Conservation (phyloP, 768 basidiomycete genomes). For the Podaxis sp. region DNA sequence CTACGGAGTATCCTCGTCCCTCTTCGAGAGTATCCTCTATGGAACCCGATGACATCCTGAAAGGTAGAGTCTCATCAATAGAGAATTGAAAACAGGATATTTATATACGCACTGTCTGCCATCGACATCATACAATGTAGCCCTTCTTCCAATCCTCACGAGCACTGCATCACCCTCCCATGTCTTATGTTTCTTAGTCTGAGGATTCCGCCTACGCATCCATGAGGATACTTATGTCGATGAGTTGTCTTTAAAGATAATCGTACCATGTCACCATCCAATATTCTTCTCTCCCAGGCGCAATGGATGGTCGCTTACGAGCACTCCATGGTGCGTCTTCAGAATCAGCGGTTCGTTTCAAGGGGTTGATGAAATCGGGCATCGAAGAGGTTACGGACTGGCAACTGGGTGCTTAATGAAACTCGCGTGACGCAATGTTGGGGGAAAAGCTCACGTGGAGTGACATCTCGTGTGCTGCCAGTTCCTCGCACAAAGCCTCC, state of each 20-base stretch:
- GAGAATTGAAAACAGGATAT: neutral
- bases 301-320: constrained; percentile 33
- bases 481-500: too few relatives aligned
- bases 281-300: constrained; percentile 35
- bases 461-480: constrained; percentile 1
- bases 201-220: constrained; percentile 56
- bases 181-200: constrained; percentile 82
- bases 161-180: constrained; percentile 87
- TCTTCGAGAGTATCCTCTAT: constrained; percentile 39
- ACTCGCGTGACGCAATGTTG: constrained; percentile 8
- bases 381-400: constrained; percentile 12
- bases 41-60: constrained; percentile 55
- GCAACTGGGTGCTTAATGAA: neutral
- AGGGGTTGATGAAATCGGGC: constrained; percentile 24
- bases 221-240: neutral
- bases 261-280: constrained; percentile 83
- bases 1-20: constrained; percentile 37
- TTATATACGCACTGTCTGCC: constrained; percentile 56
- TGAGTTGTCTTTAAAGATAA: neutral
- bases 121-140: constrained; percentile 59
- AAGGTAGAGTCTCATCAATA: neutral
- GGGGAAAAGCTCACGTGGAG: neutral
- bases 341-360: constrained; percentile 7
- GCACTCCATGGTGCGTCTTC: constrained; percentile 23
- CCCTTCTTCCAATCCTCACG: constrained; percentile 42